phyloP scores from a whole-genome alignment of 2,329 filamentous ascomycete genomes.

The Lojkania enalia region DNA sequence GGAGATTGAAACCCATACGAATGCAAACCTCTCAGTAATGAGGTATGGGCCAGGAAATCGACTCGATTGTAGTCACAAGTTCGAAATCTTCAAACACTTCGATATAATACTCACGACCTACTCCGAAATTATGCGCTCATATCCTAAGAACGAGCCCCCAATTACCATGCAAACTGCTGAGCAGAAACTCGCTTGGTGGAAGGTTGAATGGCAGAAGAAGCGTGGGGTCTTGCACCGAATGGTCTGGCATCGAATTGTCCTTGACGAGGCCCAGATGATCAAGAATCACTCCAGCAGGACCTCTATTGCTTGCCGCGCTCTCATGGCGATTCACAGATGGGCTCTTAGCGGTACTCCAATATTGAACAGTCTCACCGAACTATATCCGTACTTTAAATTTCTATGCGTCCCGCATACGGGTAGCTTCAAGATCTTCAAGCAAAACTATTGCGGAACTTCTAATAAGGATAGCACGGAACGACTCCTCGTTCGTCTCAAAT shows the following conservation, averaged over 20 bases:
- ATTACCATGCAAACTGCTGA: slow-evolving; percentile 41
- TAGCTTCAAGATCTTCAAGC: slow-evolving; percentile 48
- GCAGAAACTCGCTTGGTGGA: slow-evolving; percentile 48
- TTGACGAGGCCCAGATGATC: slow-evolving; percentile 62
- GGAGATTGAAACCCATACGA: slow-evolving; percentile 38
- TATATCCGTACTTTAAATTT: slow-evolving; percentile 51
- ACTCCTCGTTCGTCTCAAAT: slow-evolving; percentile 44
- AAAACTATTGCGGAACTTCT: slow-evolving; percentile 47
- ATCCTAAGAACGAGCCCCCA: slow-evolving; percentile 47
- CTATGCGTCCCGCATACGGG: slow-evolving; percentile 47
- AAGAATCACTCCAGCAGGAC: slow-evolving; percentile 54
- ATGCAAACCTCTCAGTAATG: slow-evolving; percentile 25
- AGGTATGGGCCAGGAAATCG: slow-evolving; percentile 29
- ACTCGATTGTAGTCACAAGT: slow-evolving; percentile 22
- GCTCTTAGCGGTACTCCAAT: slow-evolving; percentile 51
- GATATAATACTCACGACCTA: slow-evolving; percentile 51
- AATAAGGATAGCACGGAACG: slow-evolving; percentile 37
- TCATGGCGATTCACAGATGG: slow-evolving; percentile 48
- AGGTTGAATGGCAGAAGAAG: slow-evolving; percentile 28
- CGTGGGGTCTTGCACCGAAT: slow-evolving; percentile 41
- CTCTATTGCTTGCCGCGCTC: slow-evolving; percentile 50
- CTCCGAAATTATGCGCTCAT: slow-evolving; percentile 46
- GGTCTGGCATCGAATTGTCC: slow-evolving; percentile 53
- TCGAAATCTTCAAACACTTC: slow-evolving; percentile 19
- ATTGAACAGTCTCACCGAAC: slow-evolving; percentile 35